Evolutionary conservation across 768 basidiomycete species (phyloP), one percentile per base, ranked within the genome.

Genomic region (Sistotremastrum niveocremeum): DNA sequence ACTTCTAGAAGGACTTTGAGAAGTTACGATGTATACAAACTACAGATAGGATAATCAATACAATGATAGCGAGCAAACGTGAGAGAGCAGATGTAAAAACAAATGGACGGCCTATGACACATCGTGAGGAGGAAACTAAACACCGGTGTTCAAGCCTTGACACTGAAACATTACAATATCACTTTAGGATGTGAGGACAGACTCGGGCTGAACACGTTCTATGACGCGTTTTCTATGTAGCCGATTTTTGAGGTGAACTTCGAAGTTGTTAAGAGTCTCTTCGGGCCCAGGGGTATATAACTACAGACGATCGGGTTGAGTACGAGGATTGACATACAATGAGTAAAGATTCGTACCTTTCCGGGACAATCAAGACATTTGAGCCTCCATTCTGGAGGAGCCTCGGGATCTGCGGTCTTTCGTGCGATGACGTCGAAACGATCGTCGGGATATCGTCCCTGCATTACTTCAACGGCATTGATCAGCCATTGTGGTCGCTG

Each of bases 361-460:
- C 89, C 89, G 53, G 90, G 90, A 62, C 90, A 93, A 60, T 95
- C 90, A 52, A 79, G 57, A 60, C 90, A 95, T 61, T 84, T 90
- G 57, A 94, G 73, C 11, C 88, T 75, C 91, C 93, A 97, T 61
- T 94, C 90, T 8, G 55, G 43, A 4, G 76, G 73, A 28, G 68
- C 61, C n/a, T 68, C 70, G 8, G 65, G 69, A 39, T 73, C 67
- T 32, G 68, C 67, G 5, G 72, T 65, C 56, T 77, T 81, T 32
- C 77, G 73, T 34, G 78, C 64, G 33, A 85, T 77, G 11, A 84
- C 75, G 53, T 87, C 83, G 53, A 97, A 93, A 49, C 61, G 75
- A 61, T 97, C 93, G 50, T 85, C 73, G 2, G 81, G 79, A 57
- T 87, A 93, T 62, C 71, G 75, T 6, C 65, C 61, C 55, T 81